phyloP scores from a whole-genome alignment of 1,284 basidiomycete species.

The Moesziomyces parantarcticus region DNA sequence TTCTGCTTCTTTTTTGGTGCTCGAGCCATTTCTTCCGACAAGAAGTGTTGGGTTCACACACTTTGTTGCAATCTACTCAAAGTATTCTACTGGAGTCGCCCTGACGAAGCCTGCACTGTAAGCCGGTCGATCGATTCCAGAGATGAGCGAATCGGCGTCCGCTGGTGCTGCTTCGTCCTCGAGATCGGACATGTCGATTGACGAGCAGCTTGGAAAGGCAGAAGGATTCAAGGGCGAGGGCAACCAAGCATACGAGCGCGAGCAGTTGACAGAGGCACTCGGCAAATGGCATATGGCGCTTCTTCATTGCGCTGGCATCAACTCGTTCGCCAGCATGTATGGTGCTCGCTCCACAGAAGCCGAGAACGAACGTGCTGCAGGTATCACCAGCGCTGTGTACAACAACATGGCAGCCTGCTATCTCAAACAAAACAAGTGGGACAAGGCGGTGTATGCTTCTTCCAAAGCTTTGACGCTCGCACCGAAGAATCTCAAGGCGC shows the following conservation, averaged over 20 bases:
- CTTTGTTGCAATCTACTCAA: no score
- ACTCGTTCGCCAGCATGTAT: constrained; percentile 45
- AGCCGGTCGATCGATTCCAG: background rate
- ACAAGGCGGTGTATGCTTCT: constrained; percentile 37
- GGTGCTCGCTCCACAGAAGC: constrained; percentile 35
- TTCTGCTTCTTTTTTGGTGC: background rate
- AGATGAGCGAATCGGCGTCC: background rate
- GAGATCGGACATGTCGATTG: constrained; percentile 16
- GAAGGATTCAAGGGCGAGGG: constrained; percentile 36
- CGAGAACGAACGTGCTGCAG: constrained; percentile 36
- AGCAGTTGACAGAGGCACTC: constrained; percentile 24
- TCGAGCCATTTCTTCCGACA: background rate
- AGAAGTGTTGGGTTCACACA: no score
- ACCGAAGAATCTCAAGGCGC: constrained; percentile 47
- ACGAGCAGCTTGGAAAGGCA: constrained; percentile 30
- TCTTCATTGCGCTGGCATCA: constrained; percentile 49
- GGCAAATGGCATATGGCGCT: constrained; percentile 49
- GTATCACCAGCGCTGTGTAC: constrained; percentile 37
- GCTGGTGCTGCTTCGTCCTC: background rate
- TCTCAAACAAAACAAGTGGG: constrained; percentile 34
- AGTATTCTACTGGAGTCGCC: no score
- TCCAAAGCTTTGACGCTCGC: constrained; percentile 35
- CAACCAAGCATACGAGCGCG: constrained; percentile 31
- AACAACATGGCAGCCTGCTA: constrained; percentile 54
- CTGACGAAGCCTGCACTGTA: background rate